Percentiles rank a stretch among this genome's conserved stretches.
Evolutionary conservation across 1,139 yeast species (phyloP).

Genomic region (Yamadazyma aaseri): DNA sequence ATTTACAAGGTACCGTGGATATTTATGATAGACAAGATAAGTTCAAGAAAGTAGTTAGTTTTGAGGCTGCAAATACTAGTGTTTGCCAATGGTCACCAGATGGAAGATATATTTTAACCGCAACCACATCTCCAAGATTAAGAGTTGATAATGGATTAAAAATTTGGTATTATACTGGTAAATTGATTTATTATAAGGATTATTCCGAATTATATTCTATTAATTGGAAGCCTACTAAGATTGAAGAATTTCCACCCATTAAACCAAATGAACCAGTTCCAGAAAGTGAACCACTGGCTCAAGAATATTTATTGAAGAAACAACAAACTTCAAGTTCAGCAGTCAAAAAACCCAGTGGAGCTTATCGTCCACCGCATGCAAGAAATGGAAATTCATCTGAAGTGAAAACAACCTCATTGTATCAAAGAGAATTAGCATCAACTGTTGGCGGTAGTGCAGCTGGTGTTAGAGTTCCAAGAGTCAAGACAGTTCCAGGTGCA

Average conservation of each 20-base stretch:
- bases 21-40: conserved; percentile 90
- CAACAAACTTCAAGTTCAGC: conserved; percentile 38
- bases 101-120: conserved; percentile 89
- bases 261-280: conserved; percentile 55
- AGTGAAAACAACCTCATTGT: conserved; percentile 47
- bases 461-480: conserved; percentile 23
- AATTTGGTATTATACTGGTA: conserved; percentile 91
- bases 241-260: conserved; percentile 59
- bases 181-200: conserved; percentile 73
- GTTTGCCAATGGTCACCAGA: conserved; percentile 99
- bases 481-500: conserved; percentile 43
- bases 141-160: conserved; percentile 95
- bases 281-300: conserved; percentile 66
- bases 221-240: conserved; percentile 82
- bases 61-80: conserved; percentile 91
- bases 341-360: conserved; percentile 66
- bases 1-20: conserved; percentile 94
- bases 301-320: conserved; percentile 51
- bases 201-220: conserved; percentile 78
- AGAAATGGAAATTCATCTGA: conserved; percentile 44
- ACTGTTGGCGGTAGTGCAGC: conserved; percentile 24
- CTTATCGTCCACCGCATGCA: conserved; percentile 96
- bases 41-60: conserved; percentile 73
- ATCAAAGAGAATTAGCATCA: conserved; percentile 53
- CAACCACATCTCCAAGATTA: conserved; percentile 94